Base-by-base conservation (phyloP, 176 grass and related monocot species). In the Triticum urartu region DNA sequence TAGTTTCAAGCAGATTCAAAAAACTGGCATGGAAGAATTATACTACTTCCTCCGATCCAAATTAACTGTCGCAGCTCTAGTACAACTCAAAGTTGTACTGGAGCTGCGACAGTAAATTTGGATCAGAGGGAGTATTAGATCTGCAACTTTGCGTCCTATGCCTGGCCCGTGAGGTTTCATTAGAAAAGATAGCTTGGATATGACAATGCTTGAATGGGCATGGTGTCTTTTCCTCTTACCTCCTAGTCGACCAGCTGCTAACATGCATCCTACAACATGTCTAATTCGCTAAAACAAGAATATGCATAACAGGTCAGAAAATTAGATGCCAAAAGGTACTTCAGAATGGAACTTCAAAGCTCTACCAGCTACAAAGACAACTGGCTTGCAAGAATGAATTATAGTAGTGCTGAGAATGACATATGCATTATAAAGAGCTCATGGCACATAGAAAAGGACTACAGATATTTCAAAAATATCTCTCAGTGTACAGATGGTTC, bases 401-500 rank as follows among this genome's bases (percentile, higher is more conserved):
- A 66, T 89, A 74, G 56, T 89, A 74, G 56, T 22, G 17, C 17
- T 72, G 39, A 79, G 56, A 7, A 47, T 39, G 45, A 84, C 28
- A 64, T 50, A 7, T 73, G 67, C 40, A 84, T 5, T 40, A 33
- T 39, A 74, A 66, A 84, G 30, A 32, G 15, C 66, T 63, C 17
- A 71, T 65, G 38, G 58, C 21, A 64, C 12, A 75, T 43, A 43
- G 43, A 65, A 89, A 75, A 67, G 30, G 59, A 85, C 58, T 52
- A 8, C 2, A 15, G 68, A 73, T 80, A 78, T 48, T 80, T 80
- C 14, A 34, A 64, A 79, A 43, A 84, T 52, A 79, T 84, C n/a
- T 79, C 28, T 56, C 32, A 74, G 18, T 5, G 4, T 72, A 50
- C 30, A 63, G 9, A 62, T 20, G 10, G 12, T 73, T 73, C 66